Evolutionary conservation across 371 early-diverging fungal genomes (phyloP).

Genomic region (Vairimorpha apis): DNA sequence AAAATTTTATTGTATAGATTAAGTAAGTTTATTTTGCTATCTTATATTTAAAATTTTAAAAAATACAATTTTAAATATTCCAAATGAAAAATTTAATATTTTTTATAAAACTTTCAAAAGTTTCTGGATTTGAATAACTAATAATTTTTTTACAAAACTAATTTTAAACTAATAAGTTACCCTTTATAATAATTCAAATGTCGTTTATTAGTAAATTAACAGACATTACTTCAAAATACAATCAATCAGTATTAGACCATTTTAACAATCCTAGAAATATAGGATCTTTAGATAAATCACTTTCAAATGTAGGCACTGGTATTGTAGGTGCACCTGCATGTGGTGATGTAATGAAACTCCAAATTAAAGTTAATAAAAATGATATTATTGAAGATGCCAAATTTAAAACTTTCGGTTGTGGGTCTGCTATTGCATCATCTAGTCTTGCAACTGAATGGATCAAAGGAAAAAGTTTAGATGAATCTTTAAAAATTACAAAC

Average conservation of each 20-base stretch:
- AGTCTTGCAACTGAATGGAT: constrained; percentile 84
- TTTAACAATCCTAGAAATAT: constrained; percentile 90
- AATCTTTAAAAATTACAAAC: constrained; percentile 82
- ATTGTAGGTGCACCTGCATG: constrained; percentile 97
- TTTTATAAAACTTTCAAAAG: no score
- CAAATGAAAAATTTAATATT: no score
- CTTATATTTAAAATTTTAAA: no score
- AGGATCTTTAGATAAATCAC: constrained; percentile 77
- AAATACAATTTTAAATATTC: no score
- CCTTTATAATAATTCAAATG: neutral
- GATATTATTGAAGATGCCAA: constrained; percentile 83
- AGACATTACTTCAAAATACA: constrained; percentile 54
- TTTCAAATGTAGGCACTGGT: constrained; percentile 83
- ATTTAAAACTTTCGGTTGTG: constrained; percentile 99
- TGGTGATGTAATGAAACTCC: constrained; percentile 97
- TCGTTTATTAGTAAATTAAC: constrained; percentile 20
- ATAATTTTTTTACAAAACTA: no score
- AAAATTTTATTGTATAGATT: no score
- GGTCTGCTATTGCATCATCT: constrained; percentile 88
- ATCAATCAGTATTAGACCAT: constrained; percentile 73
- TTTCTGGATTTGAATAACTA: no score
- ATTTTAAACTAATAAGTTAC: no score
- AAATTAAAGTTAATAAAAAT: constrained; percentile 82
- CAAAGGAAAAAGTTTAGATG: constrained; percentile 77
- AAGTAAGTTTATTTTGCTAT: no score